Conservation (phyloP, 2,329 filamentous ascomycete species). For the Aspergillus carbonarius region DNA sequence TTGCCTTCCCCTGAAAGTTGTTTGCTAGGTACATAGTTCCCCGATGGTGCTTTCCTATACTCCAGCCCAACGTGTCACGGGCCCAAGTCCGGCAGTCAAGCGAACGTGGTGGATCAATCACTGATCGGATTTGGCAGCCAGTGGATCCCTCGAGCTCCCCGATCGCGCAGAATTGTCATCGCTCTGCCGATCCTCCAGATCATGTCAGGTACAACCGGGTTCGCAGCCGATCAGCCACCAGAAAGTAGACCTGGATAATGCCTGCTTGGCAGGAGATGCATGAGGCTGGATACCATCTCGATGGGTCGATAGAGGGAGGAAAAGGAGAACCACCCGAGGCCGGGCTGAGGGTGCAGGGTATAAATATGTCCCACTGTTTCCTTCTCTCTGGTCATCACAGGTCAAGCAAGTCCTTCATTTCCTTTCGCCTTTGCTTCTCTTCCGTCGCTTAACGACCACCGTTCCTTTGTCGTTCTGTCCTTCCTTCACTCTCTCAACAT, state of each 20-base stretch:
- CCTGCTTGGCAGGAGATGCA: conserved; percentile 4
- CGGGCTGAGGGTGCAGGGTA: neutral
- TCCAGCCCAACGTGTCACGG: neutral
- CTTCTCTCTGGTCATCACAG: neutral
- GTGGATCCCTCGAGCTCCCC: neutral
- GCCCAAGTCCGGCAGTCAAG: neutral
- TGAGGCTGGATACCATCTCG: neutral
- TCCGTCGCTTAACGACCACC: conserved; percentile 11
- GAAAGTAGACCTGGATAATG: conserved; percentile 10
- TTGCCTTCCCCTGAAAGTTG: neutral
- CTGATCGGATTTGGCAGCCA: neutral
- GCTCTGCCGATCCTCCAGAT: neutral
- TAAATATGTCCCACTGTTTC: conserved; percentile 5
- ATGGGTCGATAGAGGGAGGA: neutral
- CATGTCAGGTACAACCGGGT: neutral
- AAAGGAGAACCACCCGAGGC: neutral
- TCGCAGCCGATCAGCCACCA: neutral
- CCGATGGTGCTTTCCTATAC: neutral
- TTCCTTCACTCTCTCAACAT: conserved; percentile 16
- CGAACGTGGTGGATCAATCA: neutral
- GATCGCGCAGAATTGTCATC: neutral
- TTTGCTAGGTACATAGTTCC: neutral
- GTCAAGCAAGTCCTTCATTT: neutral
- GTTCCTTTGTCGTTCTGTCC: conserved; percentile 5
- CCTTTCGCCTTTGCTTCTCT: neutral